Conservation (phyloP, 345 rosid species). For the Acer negundo region DNA sequence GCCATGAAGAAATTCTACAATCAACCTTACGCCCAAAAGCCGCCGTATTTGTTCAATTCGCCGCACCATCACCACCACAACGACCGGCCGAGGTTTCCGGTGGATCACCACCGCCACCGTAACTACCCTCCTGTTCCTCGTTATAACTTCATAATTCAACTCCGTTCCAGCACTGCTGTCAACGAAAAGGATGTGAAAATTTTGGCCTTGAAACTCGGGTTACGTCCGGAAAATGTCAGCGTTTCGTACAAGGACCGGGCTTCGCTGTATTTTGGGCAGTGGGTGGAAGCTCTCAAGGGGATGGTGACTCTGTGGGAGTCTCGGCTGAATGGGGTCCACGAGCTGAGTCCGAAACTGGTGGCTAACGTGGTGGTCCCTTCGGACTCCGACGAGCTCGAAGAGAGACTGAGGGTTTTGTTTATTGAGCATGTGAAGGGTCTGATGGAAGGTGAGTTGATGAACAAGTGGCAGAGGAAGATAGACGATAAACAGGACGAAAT, state of each 20-base stretch:
- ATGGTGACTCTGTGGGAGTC: conserved; percentile 41
- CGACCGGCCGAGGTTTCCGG: conserved; percentile 4
- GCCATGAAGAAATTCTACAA: conserved; percentile 22
- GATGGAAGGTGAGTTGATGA: conserved; percentile 44
- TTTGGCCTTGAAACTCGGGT: conserved; percentile 10
- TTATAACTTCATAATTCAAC: conserved; percentile 11
- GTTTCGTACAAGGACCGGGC: conserved; percentile 13
- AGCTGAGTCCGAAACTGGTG: conserved; percentile 31
- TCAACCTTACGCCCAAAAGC: neutral
- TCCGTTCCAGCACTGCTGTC: neutral
- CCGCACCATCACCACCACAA: neutral
- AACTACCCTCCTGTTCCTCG: neutral
- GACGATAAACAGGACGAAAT: conserved; percentile 32
- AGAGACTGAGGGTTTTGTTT: conserved; percentile 41
- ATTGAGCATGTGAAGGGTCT: conserved; percentile 34
- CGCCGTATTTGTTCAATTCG: neutral
- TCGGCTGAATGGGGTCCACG: conserved; percentile 41
- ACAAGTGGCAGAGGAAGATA: conserved; percentile 36
- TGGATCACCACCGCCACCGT: neutral
- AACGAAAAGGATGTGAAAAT: neutral
- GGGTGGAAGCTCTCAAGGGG: conserved; percentile 48
- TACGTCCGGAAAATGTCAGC: conserved; percentile 17
- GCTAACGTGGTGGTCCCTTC: conserved; percentile 40
- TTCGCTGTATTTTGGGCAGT: conserved; percentile 40
- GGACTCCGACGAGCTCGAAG: conserved; percentile 42